phyloP scores from a whole-genome alignment of 78 protist genomes.

The Emiliania huxleyi region DNA sequence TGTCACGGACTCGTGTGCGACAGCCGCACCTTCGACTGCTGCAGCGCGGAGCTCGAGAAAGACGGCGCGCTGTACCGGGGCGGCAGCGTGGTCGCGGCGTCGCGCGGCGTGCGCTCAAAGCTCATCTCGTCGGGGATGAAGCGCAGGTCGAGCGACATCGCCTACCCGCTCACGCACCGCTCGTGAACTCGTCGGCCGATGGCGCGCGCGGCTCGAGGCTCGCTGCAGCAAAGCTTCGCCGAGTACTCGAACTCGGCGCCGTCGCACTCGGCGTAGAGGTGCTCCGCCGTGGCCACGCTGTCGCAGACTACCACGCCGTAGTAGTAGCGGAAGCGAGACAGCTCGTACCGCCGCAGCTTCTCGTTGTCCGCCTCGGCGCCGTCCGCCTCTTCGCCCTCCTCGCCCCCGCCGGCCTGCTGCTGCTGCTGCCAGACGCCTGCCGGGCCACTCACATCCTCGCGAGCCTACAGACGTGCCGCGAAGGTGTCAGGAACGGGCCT shows the following conservation, averaged over 20 bases:
- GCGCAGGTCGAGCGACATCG: neutral
- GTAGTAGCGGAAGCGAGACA: constrained; percentile 44
- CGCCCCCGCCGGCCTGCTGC: too few relatives aligned
- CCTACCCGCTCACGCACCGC: too few relatives aligned
- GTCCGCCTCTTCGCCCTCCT: neutral
- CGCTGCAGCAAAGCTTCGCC: too few relatives aligned
- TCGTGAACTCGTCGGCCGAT: too few relatives aligned
- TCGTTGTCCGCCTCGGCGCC: neutral
- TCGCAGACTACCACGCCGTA: constrained; percentile 77
- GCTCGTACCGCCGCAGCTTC: constrained; percentile 12
- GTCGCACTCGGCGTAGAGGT: constrained; percentile 58
- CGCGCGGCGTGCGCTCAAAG: neutral
- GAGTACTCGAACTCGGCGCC: neutral
- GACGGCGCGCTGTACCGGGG: neutral
- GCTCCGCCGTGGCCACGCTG: constrained; percentile 55
- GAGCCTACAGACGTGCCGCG: too few relatives aligned
- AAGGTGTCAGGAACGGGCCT: too few relatives aligned
- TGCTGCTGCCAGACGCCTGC: too few relatives aligned
- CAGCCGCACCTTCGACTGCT: neutral
- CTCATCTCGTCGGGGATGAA: neutral
- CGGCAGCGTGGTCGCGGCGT: neutral
- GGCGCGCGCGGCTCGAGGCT: too few relatives aligned
- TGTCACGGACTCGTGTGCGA: too few relatives aligned
- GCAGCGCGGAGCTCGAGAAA: constrained; percentile 11
- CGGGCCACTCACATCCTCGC: too few relatives aligned